Evolutionary conservation across 352 stramenopile species (phyloP).

Genomic region (Phytophthora aleatoria): DNA sequence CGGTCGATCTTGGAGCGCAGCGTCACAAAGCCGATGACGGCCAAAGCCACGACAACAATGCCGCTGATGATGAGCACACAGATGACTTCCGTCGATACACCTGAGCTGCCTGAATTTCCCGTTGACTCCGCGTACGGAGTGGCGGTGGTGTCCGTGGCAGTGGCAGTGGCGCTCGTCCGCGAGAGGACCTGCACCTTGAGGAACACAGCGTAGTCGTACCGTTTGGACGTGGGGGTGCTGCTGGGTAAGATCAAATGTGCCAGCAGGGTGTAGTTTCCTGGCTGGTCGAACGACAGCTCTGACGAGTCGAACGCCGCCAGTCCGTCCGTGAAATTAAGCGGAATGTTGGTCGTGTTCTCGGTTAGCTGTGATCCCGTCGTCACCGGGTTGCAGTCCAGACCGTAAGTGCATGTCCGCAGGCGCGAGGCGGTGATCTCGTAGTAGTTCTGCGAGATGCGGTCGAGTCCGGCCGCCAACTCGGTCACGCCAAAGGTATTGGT

Average conservation of each 20-base stretch:
- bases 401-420: constrained; percentile 51
- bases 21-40: constrained; percentile 69
- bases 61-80: constrained; percentile 73
- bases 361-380: constrained; percentile 41
- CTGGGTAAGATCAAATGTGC: constrained; percentile 71
- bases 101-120: constrained; percentile 22
- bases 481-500: constrained; percentile 56
- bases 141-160: constrained; percentile 33
- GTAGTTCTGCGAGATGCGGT: constrained; percentile 58
- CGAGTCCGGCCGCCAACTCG: constrained; percentile 45
- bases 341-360: constrained; percentile 55
- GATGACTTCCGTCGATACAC: constrained; percentile 66
- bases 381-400: constrained; percentile 63
- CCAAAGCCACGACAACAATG: constrained; percentile 68
- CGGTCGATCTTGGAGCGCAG: constrained; percentile 53
- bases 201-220: constrained; percentile 75
- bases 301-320: constrained; percentile 55
- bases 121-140: constrained; percentile 43
- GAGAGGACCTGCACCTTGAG: constrained; percentile 46
- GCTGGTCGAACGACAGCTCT: constrained; percentile 52
- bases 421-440: constrained; percentile 63
- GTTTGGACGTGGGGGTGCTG: constrained; percentile 37
- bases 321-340: constrained; percentile 59
- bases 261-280: constrained; percentile 59
- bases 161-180: constrained; percentile 25